Evolutionary conservation across 2,329 filamentous ascomycete species (phyloP), one percentile per base, ranked within the genome.

Genomic region (Leptographium flavum): DNA sequence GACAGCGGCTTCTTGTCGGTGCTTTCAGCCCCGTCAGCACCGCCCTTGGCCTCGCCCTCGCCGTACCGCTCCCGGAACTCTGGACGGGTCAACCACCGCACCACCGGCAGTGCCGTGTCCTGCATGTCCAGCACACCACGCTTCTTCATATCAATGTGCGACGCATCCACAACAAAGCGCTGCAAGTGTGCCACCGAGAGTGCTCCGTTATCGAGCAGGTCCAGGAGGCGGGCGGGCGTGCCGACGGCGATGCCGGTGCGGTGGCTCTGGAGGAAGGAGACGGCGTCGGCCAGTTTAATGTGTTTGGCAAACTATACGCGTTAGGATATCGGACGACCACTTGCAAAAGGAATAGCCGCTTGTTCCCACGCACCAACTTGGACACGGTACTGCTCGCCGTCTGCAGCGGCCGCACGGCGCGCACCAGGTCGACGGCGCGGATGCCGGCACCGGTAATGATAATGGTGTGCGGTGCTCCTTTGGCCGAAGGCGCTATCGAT

Each of bases 131-230:
- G 77, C 51, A 98, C 77, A 0, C 87, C 87, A 39, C 88, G 74
- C 69, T 94, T 94, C 72, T 98, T 98, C 62, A 84, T 78, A 63
- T 98, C 90, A 52, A 95, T 84, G 58, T 94, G 82, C 8, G 87
- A 94, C 14, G 85, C 87, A 63, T 98, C 92, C 28, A 96, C 74
- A 9, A 96, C 76, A 30, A 98, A 74, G 39, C 85, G 75, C 64
- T 87, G 77, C 45, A 96, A 62, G 48, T 81, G 74, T 30, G 76
- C 71, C 28, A 84, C 62, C 23, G 79, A 83, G 38, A 96, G 64
- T 3, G 82, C 79, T 31, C 81, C 86, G 51, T 87, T 77, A 33
- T 93, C 82, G 30, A 94, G 74, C 49, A 98, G 64, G 55, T 94
- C 88, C 43, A 76, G 79, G 35, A 98, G 65, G 40, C 92, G 73